These are phyloP conservation scores for Fusarium sp. DNA, from an alignment of 2,329 filamentous ascomycete species.

Conservation along the genomic window DNA sequence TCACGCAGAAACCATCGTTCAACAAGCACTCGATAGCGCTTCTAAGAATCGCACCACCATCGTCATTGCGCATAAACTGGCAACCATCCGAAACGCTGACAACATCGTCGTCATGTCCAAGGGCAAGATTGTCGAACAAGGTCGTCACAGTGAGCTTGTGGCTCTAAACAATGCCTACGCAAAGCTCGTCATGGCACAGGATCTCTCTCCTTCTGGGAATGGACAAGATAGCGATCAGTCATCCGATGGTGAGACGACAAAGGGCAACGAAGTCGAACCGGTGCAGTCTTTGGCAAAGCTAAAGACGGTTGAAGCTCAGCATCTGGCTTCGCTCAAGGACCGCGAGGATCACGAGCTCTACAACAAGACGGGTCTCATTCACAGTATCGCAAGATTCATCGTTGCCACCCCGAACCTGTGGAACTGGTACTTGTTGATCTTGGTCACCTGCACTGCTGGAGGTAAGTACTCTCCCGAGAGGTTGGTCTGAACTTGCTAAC, in stretches of 20 bases:
- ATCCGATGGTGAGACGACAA: background rate
- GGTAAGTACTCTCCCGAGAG: conserved; percentile 18
- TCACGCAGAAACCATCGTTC: conserved; percentile 59
- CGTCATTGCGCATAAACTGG: conserved; percentile 69
- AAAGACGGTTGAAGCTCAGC: background rate
- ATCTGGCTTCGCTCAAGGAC: conserved; percentile 55
- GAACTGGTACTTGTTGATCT: background rate
- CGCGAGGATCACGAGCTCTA: conserved; percentile 29
- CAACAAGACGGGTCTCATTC: conserved; percentile 6
- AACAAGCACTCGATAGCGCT: conserved; percentile 62
- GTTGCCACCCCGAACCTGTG: conserved; percentile 1
- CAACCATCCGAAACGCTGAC: conserved; percentile 68
- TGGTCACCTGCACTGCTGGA: conserved; percentile 1
- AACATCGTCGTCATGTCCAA: conserved; percentile 71
- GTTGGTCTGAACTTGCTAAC: background rate
- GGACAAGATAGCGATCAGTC: background rate
- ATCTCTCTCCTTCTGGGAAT: conserved; percentile 34
- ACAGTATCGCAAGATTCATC: conserved; percentile 2
- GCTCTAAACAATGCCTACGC: conserved; percentile 58
- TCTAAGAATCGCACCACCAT: conserved; percentile 69
- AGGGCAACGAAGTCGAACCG: background rate
- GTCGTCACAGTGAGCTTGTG: conserved; percentile 63
- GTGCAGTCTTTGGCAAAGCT: background rate
- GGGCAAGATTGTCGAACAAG: conserved; percentile 68
- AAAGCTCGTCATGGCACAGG: conserved; percentile 56